Base-by-base conservation (phyloP, 306 rosid genomes). In the Dalbergia oliveri region DNA sequence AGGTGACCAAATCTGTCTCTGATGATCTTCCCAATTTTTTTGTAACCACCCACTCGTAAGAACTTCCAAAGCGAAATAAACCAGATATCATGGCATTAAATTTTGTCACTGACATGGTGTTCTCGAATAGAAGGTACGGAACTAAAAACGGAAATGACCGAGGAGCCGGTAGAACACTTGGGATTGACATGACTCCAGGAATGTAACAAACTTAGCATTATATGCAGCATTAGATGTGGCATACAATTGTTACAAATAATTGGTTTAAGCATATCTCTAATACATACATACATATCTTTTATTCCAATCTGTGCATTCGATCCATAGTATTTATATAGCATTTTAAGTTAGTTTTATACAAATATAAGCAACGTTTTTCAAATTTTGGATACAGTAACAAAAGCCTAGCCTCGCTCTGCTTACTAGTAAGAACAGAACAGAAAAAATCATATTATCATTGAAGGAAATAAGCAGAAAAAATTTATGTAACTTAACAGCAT, bases 151-250 rank as follows among this genome's bases (percentile, higher is more conserved):
- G 98, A 81, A 95, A 93, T 69, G 99, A 88, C 39, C 92, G 87
- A 0, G 95, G 97, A 16, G 97, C 88, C 50, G 98, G 99, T 75
- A 95, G 92, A 79, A 95, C 83, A 65, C 96, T 88, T 81, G 93
- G 80, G 81, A 95, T 34, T 41, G 98, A 95, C 98, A 95, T 95
- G 70, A 89, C n/a, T 79, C 98, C 99, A 8, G 99, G 99, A 84
- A 95, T 84, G 81, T 95, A 95, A 78, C 98, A 93, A 69, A 95
- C 47, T 31, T 41, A 82, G 66, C 72, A 82, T 64, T 60, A 31
- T 75, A 57, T 50, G 56, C 18, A 43, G 59, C 4, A 12, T 4
- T 7, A 37, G 44, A 15, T 54, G 11, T 47, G 35, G 35, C n/a
- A 50, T 58, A 66, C 16, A 15, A 82, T 34, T 4, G 62, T 21